Evolutionary conservation across 768 basidiomycete genomes (phyloP).

Genomic region (Bullera alba): DNA sequence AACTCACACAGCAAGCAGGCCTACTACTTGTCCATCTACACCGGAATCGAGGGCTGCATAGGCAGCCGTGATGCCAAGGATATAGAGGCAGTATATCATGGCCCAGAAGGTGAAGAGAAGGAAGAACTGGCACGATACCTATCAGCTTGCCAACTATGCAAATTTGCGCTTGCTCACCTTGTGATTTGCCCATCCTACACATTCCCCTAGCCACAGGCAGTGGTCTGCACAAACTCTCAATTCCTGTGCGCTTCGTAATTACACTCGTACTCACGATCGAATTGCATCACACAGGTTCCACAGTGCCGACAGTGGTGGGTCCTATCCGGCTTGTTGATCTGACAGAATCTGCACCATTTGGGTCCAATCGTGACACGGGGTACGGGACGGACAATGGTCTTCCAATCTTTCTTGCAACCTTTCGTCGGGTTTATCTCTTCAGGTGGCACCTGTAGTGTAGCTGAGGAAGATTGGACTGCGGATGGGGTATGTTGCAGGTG

Average conservation of each 20-base stretch:
- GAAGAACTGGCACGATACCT: constrained; percentile 60
- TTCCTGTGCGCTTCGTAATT: not conserved
- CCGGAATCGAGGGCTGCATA: constrained; percentile 40
- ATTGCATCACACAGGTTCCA: constrained; percentile 40
- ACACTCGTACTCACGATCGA: constrained; percentile 35
- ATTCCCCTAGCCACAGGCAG: constrained; percentile 77
- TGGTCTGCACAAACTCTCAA: constrained; percentile 27
- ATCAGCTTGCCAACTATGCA: constrained; percentile 3
- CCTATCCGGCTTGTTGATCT: constrained; percentile 40
- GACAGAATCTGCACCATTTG: constrained; percentile 38
- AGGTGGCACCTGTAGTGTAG: constrained; percentile 1
- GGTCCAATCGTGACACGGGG: constrained; percentile 15
- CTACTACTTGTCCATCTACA: constrained; percentile 64
- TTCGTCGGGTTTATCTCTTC: not conserved
- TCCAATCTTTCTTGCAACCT: constrained; percentile 15
- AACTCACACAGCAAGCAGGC: constrained; percentile 66
- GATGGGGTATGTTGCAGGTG: not conserved
- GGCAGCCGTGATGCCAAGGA: constrained; percentile 57
- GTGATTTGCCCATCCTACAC: constrained; percentile 85
- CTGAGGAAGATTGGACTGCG: constrained; percentile 6
- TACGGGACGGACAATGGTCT: constrained; percentile 15
- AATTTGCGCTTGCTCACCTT: constrained; percentile 52
- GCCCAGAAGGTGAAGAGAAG: constrained; percentile 69
- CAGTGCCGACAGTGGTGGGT: constrained; percentile 45
- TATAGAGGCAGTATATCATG: constrained; percentile 58